Base-by-base conservation (phyloP, 306 rosid genomes). In the Trifolium fragiferum region DNA sequence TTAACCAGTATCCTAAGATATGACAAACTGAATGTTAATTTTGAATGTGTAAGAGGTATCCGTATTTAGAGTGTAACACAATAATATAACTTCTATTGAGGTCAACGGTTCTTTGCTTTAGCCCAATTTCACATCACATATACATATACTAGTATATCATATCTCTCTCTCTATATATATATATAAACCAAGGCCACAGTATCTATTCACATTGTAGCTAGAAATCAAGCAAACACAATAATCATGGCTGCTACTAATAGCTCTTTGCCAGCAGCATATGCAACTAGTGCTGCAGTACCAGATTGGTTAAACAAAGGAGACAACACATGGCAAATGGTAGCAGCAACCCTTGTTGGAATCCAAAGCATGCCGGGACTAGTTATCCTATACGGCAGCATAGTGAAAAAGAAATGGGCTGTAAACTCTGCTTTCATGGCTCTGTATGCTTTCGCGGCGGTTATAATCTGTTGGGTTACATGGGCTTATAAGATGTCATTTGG, bases 251-350 rank as follows among this genome's bases (percentile, higher is more conserved):
- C 67, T 63, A 30, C 67, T 63, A 30, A 30, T 30, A 30, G 4
- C 33, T 58, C 86, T 50, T 27, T 80, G 30, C 82, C 85, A 1
- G 1, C 60, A 8, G 90, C 92, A n/a, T 88, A 88, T 74, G 77
- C 83, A 35, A 68, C 82, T 4, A 55, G 66, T 8, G 25, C 7
- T 1, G 84, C 86, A 0, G 88, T 84, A 2, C 93, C 89, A 0
- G 83, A 41, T 0, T 89, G 93, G 93, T 14, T 89, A 51, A 89
- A 89, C 87, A 89, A 89, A 68, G 93, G 90, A 8, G 90, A 89
- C 85, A 89, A 89, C 84, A 62, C 89, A 37, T 89, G 90, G 93
- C 90, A 89, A 65, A 81, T 89, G 93, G 10, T 81, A 1, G 13
- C 90, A 0, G 93, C 93, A 6, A 88, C 89, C 3, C 81, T 88